A percentile compares a stretch with the other conserved stretches of the same genome.
phyloP scores from a whole-genome alignment of 805 yeast genomes.

The Yarrowia yakushimensis region DNA sequence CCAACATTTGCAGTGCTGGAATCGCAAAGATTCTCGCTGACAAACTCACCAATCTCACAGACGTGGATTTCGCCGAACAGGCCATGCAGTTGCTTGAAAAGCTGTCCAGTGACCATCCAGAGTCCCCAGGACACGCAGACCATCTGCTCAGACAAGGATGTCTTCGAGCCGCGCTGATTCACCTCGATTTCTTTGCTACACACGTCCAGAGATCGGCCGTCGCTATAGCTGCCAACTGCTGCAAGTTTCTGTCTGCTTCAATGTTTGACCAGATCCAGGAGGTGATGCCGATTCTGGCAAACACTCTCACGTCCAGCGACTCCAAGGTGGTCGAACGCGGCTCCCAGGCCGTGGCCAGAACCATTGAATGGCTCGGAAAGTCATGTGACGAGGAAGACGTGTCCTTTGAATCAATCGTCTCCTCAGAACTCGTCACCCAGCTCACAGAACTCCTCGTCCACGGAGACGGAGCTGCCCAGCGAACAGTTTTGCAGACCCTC shows the following conservation, averaged over 20 bases:
- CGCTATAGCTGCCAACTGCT: slow-evolving; percentile 39
- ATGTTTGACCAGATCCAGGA: slow-evolving; percentile 45
- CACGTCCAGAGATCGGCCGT: slow-evolving; percentile 86
- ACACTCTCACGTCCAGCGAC: slow-evolving; percentile 53
- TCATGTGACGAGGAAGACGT: slow-evolving; percentile 6
- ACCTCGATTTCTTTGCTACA: slow-evolving; percentile 80
- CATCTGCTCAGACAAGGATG: slow-evolving; percentile 53
- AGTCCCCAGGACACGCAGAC: slow-evolving; percentile 31
- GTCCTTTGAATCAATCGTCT: background rate
- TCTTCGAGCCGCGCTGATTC: slow-evolving; percentile 60
- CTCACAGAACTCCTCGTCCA: slow-evolving; percentile 5
- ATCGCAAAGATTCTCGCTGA: slow-evolving; percentile 63
- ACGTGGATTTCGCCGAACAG: slow-evolving; percentile 90
- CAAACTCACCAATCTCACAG: slow-evolving; percentile 69
- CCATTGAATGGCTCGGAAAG: slow-evolving; percentile 47
- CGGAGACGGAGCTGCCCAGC: background rate
- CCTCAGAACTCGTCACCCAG: slow-evolving; percentile 3
- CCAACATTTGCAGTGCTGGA: slow-evolving; percentile 59
- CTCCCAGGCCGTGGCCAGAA: slow-evolving; percentile 60
- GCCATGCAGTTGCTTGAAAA: slow-evolving; percentile 51
- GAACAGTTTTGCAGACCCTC: slow-evolving; percentile 31
- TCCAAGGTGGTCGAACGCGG: slow-evolving; percentile 57
- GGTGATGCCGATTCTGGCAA: slow-evolving; percentile 57
- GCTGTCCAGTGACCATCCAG: slow-evolving; percentile 34
- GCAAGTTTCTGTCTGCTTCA: slow-evolving; percentile 24